These are phyloP conservation scores for Blastomyces parvus DNA, from an alignment of 2,329 filamentous ascomycete genomes.

Conservation along the genomic window DNA sequence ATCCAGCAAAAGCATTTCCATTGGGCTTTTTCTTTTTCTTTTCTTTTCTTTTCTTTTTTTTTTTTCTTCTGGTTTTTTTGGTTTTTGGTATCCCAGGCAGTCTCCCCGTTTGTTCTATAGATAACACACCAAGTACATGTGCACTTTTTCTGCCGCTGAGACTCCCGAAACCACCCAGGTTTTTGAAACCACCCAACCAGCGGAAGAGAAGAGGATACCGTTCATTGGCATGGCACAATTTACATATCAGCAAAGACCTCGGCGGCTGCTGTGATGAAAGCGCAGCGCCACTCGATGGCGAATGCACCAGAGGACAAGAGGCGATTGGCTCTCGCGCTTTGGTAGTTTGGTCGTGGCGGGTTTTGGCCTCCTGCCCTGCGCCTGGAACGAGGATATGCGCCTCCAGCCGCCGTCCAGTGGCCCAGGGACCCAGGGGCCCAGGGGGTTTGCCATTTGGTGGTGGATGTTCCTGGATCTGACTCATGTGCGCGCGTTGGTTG, in stretches of 20 bases:
- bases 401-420: background rate
- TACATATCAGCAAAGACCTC: background rate
- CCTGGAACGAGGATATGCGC: constrained; percentile 3
- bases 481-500: background rate
- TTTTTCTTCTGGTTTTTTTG: too few species aligned
- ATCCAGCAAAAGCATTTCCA: too few species aligned
- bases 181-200: background rate
- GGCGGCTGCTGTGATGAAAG: background rate
- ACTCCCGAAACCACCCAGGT: background rate
- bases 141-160: background rate
- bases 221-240: background rate
- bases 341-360: background rate
- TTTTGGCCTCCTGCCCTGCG: background rate
- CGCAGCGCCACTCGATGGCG: background rate
- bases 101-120: too few species aligned
- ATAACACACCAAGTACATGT: too few species aligned
- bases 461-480: constrained; percentile 1
- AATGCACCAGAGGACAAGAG: background rate
- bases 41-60: too few species aligned
- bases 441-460: background rate
- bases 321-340: constrained; percentile 2
- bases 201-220: background rate
- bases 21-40: too few species aligned
- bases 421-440: too few species aligned
- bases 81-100: too few species aligned